Evolutionary conservation across 768 basidiomycete species (phyloP).

Genomic region (Suillus fuscotomentosus): DNA sequence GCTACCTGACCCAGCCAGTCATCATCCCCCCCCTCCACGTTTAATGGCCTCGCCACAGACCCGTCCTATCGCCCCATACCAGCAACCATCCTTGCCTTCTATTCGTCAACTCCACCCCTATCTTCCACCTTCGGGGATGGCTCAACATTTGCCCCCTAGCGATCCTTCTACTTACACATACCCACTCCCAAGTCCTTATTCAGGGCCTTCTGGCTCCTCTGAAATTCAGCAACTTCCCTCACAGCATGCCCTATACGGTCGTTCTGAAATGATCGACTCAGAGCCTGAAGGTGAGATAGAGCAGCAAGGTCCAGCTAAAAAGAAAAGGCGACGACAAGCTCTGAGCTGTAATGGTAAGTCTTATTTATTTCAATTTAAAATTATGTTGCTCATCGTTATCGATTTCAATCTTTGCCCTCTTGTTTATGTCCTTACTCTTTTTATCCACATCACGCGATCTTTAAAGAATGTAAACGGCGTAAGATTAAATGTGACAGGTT

Average conservation of each 20-base stretch:
- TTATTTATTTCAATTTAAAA: conserved; percentile 19
- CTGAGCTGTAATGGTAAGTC: conserved; percentile 80
- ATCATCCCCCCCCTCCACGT: conserved; percentile 23
- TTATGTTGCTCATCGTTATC: conserved; percentile 21
- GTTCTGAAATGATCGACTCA: conserved; percentile 46
- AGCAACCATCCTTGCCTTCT: conserved; percentile 49
- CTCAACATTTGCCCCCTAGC: conserved; percentile 27
- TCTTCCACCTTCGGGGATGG: conserved; percentile 49
- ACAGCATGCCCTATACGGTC: conserved; percentile 25
- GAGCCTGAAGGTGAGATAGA: conserved; percentile 55
- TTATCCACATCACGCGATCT: conserved; percentile 12
- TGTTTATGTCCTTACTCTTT: conserved; percentile 8
- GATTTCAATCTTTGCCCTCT: conserved; percentile 21
- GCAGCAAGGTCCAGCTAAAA: conserved; percentile 64
- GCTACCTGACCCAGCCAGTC: conserved; percentile 32
- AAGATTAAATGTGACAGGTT: conserved; percentile 88
- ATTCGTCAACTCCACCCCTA: conserved; percentile 70
- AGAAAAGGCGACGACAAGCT: conserved; percentile 80
- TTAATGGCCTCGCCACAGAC: conserved; percentile 25
- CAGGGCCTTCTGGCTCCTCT: conserved; percentile 25
- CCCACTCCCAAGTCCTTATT: conserved; percentile 20
- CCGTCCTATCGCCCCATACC: conserved; percentile 28
- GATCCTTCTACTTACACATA: conserved; percentile 27
- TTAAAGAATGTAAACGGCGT: conserved; percentile 76
- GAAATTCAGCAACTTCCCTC: conserved; percentile 22